A percentile compares a stretch with the other conserved stretches of the same genome.
Evolutionary conservation across 352 stramenopile species (phyloP).

Genomic region (Elongisporangium anandrum): DNA sequence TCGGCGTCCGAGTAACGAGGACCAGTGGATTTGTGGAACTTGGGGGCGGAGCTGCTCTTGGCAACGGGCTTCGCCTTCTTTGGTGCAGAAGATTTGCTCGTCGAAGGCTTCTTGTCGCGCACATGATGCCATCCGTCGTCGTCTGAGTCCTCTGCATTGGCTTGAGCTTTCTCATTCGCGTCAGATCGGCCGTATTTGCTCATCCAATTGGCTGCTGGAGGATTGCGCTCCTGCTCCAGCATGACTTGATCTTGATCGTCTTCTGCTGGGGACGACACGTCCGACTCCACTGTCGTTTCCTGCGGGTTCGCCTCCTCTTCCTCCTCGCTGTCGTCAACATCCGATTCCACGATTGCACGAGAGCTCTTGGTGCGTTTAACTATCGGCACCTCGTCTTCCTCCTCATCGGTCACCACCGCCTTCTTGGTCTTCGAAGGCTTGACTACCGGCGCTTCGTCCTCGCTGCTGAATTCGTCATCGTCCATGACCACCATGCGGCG

Average conservation of each 20-base stretch:
- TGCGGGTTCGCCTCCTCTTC: slow-evolving; percentile 8
- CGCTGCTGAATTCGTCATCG: slow-evolving; percentile 27
- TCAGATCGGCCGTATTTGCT: slow-evolving; percentile 7
- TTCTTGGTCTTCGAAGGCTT: neutral
- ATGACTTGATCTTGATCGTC: slow-evolving; percentile 26
- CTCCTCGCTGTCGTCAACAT: slow-evolving; percentile 31
- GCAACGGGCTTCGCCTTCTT: slow-evolving; percentile 21
- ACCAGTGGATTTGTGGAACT: slow-evolving; percentile 6
- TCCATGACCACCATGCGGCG: slow-evolving; percentile 20
- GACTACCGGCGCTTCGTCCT: slow-evolving; percentile 19
- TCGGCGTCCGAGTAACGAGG: slow-evolving; percentile 8
- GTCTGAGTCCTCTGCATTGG: neutral
- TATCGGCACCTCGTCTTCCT: slow-evolving; percentile 41
- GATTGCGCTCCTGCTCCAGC: slow-evolving; percentile 27
- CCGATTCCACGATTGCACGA: slow-evolving; percentile 63
- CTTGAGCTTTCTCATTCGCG: slow-evolving; percentile 7
- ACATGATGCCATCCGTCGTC: slow-evolving; percentile 17
- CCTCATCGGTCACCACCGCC: slow-evolving; percentile 12
- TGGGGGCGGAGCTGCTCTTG: neutral
- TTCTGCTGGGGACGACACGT: slow-evolving; percentile 40
- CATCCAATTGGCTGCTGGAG: neutral
- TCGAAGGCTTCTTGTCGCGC: slow-evolving; percentile 1
- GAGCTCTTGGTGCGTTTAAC: slow-evolving; percentile 40
- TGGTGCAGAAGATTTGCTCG: neutral
- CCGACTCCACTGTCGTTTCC: slow-evolving; percentile 25